Evolutionary conservation across 2,329 filamentous ascomycete species (phyloP).

Genomic region (Xylariaceae sp.): DNA sequence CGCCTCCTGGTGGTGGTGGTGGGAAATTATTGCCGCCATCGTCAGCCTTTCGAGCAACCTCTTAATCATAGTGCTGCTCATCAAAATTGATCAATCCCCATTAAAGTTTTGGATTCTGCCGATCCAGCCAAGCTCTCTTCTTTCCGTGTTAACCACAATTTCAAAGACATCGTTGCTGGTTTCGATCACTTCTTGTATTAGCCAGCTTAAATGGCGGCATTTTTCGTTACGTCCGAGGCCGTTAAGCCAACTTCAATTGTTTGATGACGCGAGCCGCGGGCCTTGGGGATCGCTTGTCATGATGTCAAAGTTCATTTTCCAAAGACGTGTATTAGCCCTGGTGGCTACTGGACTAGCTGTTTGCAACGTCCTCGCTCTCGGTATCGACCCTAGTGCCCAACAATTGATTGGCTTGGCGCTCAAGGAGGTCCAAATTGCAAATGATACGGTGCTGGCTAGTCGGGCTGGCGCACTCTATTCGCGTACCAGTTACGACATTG

Average conservation of each 20-base stretch:
- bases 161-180: slow-evolving; percentile 42
- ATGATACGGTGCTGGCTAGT: background rate
- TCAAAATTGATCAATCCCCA: background rate
- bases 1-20: slow-evolving; percentile 30
- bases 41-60: slow-evolving; percentile 6
- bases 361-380: background rate
- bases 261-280: slow-evolving; percentile 41
- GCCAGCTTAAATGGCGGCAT: slow-evolving; percentile 47
- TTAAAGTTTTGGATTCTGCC: slow-evolving; percentile 11
- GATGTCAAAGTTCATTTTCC: background rate
- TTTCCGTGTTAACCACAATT: slow-evolving; percentile 44
- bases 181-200: slow-evolving; percentile 40
- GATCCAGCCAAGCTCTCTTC: slow-evolving; percentile 43
- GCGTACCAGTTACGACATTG: too few relatives aligned
- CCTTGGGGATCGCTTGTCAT: slow-evolving; percentile 34
- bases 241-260: slow-evolving; percentile 38
- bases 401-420: background rate
- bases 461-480: background rate
- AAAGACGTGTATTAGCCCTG: background rate
- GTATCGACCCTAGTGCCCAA: slow-evolving; percentile 6
- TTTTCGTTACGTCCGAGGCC: slow-evolving; percentile 29
- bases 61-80: background rate
- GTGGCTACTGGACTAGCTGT: background rate
- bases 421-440: background rate
- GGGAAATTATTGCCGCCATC: slow-evolving; percentile 15